These are phyloP conservation scores for Xylaria cubensis DNA, from an alignment of 495 filamentous ascomycete species.

Conservation along the genomic window DNA sequence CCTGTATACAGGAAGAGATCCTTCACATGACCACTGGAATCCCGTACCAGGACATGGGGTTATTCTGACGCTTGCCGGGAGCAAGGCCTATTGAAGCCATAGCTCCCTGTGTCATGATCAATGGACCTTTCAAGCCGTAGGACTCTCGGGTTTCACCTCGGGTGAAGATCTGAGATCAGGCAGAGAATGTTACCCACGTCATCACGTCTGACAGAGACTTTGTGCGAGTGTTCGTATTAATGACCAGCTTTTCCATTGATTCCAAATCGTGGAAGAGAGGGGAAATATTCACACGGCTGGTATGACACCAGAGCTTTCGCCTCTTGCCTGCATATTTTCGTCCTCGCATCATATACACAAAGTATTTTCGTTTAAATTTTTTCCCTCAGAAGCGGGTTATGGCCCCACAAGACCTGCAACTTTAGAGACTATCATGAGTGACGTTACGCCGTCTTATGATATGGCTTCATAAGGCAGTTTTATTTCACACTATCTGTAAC, in stretches of 20 bases:
- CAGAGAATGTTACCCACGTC: background rate
- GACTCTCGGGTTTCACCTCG: background rate
- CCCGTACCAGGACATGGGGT: background rate
- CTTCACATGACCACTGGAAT: background rate
- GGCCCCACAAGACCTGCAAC: background rate
- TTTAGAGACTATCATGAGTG: background rate
- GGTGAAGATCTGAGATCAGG: background rate
- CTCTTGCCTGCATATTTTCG: background rate
- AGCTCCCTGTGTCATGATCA: background rate
- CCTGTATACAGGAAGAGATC: background rate
- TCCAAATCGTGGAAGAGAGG: constrained; percentile 1
- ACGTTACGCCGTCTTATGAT: constrained; percentile 11
- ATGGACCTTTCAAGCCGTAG: background rate
- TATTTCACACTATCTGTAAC: constrained; percentile 15
- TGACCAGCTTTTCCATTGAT: background rate
- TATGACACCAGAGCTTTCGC: background rate
- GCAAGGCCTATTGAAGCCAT: background rate
- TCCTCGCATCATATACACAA: background rate
- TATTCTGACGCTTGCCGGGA: background rate
- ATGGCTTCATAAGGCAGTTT: background rate
- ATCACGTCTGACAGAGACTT: constrained; percentile 5
- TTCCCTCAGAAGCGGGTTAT: background rate
- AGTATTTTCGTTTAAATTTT: background rate
- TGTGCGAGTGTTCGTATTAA: background rate
- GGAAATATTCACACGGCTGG: background rate